phyloP scores from a whole-genome alignment of 805 yeast genomes.

The Scheffersomyces ergatensis region DNA sequence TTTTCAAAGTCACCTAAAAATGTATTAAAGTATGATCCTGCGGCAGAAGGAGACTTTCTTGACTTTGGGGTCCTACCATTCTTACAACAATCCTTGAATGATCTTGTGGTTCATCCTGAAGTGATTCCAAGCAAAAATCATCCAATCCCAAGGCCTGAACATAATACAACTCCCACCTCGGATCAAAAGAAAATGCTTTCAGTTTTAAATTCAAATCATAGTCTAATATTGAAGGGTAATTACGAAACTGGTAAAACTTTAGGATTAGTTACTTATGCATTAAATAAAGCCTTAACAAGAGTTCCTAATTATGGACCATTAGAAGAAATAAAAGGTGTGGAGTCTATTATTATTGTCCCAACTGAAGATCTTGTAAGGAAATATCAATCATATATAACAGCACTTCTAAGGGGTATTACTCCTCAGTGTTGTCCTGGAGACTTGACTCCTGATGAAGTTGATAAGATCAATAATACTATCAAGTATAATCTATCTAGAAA shows the following conservation, averaged over 20 bases:
- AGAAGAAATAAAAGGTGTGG: conserved; percentile 7
- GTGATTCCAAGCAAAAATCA: too few species aligned
- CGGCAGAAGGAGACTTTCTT: conserved; percentile 12
- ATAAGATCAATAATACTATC: background rate
- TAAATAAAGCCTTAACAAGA: conserved; percentile 16
- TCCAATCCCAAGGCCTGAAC: conserved; percentile 3
- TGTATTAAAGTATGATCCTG: conserved; percentile 5
- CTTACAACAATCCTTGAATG: conserved; percentile 17
- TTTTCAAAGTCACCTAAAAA: too few species aligned
- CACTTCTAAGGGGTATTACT: conserved; percentile 16
- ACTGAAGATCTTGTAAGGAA: conserved; percentile 16
- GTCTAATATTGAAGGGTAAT: conserved; percentile 12
- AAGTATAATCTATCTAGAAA: conserved; percentile 12
- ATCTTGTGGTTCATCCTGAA: background rate
- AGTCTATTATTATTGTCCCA: conserved; percentile 23
- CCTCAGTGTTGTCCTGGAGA: conserved; percentile 20
- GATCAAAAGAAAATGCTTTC: conserved; percentile 19
- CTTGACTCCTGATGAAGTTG: conserved; percentile 1
- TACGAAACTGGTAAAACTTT: conserved; percentile 18
- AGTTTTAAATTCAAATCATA: conserved; percentile 13
- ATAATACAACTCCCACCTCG: conserved; percentile 14
- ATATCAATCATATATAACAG: conserved; percentile 10
- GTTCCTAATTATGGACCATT: conserved; percentile 15
- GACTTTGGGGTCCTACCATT: conserved; percentile 20
- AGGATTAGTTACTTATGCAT: conserved; percentile 13